A percentile compares a stretch with the other conserved stretches of the same genome.
Conservation (phyloP, 2,329 filamentous ascomycete genomes). For the Aspergillus versicolor region DNA sequence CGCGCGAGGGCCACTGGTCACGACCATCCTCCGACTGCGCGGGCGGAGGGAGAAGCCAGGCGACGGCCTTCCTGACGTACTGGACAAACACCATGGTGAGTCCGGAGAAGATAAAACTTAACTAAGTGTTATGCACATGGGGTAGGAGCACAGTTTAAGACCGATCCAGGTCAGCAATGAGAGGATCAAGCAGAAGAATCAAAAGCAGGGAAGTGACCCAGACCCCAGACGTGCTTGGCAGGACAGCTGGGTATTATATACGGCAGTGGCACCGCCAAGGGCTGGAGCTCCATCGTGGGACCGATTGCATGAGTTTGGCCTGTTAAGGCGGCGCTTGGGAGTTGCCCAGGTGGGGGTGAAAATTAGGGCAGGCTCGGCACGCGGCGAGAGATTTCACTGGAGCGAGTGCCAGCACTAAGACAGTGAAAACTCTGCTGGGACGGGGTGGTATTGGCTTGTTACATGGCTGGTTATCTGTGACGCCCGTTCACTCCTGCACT, state of each 20-base stretch:
- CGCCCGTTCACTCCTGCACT: too few species aligned
- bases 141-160: too few species aligned
- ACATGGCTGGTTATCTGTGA: too few species aligned
- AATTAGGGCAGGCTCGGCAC: conserved; percentile 1
- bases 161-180: too few species aligned
- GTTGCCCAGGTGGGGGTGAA: not conserved
- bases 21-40: conserved; percentile 42
- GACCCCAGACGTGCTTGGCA: not conserved
- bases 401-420: too few species aligned
- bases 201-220: not conserved
- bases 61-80: conserved; percentile 22
- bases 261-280: not conserved
- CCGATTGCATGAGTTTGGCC: not conserved
- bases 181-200: too few species aligned
- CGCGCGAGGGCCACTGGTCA: conserved; percentile 57
- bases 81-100: conserved; percentile 11
- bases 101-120: not conserved
- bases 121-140: not conserved
- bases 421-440: not conserved
- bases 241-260: not conserved
- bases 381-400: not conserved
- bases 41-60: conserved; percentile 34
- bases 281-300: not conserved
- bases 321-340: not conserved
- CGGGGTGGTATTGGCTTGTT: too few species aligned